phyloP scores from a whole-genome alignment of 257 asterid species.

The Ballota nigra region DNA sequence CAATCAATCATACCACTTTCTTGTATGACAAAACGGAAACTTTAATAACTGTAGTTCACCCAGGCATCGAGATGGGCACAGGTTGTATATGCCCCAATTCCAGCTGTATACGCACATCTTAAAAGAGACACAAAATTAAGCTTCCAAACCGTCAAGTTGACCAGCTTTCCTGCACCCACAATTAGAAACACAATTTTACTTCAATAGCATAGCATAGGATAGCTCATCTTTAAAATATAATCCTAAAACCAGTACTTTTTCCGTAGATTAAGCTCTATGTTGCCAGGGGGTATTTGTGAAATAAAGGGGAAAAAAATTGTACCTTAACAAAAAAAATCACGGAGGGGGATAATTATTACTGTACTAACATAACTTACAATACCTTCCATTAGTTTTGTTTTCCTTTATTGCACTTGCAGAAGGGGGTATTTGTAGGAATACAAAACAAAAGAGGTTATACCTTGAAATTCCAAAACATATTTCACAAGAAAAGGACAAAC shows the following conservation, averaged over 20 bases:
- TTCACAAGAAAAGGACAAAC: not conserved
- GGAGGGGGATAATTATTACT: too few relatives aligned
- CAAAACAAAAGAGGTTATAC: not conserved
- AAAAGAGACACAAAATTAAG: not conserved
- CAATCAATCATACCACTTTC: conserved; percentile 11
- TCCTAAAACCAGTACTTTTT: too few relatives aligned
- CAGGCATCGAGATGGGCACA: conserved; percentile 5
- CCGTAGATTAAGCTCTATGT: too few relatives aligned
- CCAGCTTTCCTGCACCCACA: conserved; percentile 26
- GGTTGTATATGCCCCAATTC: not conserved
- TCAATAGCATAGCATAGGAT: not conserved
- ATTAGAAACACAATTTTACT: not conserved
- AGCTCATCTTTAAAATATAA: not conserved
- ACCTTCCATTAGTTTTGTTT: not conserved
- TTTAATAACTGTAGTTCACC: not conserved
- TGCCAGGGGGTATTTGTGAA: too few relatives aligned
- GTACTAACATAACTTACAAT: too few relatives aligned
- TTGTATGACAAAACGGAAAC: conserved; percentile 1
- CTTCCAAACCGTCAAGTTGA: not conserved
- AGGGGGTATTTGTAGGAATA: not conserved
- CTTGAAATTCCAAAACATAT: not conserved
- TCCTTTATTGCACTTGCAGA: not conserved
- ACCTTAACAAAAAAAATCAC: too few relatives aligned
- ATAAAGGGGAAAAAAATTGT: too few relatives aligned
- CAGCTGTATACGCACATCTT: conserved; percentile 10